Base-by-base conservation (phyloP, 345 rosid genomes). In the Cardamine chenopodiifolia region DNA sequence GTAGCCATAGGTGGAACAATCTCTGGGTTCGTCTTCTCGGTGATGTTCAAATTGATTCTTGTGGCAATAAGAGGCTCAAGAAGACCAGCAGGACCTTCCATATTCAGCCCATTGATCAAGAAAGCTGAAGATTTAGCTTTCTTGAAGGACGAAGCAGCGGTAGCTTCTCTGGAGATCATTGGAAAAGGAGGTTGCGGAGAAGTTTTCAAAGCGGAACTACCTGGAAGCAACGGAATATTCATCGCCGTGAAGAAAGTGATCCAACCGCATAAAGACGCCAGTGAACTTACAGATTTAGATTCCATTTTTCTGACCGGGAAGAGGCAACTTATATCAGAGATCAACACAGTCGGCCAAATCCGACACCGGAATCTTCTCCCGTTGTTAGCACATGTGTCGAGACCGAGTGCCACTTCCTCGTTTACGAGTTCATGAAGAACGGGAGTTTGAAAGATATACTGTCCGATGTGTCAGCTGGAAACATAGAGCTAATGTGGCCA, bases 111-210 rank as follows among this genome's bases (percentile, higher is more conserved):
- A 19, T 17, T 90, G 70, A 91, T 94, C 56, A 94, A 90, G 77
- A 91, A 77, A 78, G 88, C 90, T 3, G 95, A 88, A 54, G 88
- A 87, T 47, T 76, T 94, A 68, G 88, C 93, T 65, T 94, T 94
- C 86, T 74, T 94, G 71, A 93, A 87, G 71, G 85, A 89, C 82
- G 97, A 90, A 9, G 96, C 82, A 4, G 82, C 83, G 1, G 29
- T 94, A 25, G 71, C 84, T 14, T 73, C 83, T 7, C 66, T 88
- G 37, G 86, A 82, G 42, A 17, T 86, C 66, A 88, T 94, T 7
- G 98, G 97, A 62, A 75, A n/a, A 70, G 98, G 98, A 45, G 97
- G 96, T 2, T 91, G 97, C 35, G 99, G 98, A 73, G 89, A 88
- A 79, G 98, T 94, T 40, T 94, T 79, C 78, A 94, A 76, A 80